Percentiles rank a stretch among this genome's conserved stretches.
phyloP scores from a whole-genome alignment of 2,329 filamentous ascomycete species.

The Nemania diffusa region DNA sequence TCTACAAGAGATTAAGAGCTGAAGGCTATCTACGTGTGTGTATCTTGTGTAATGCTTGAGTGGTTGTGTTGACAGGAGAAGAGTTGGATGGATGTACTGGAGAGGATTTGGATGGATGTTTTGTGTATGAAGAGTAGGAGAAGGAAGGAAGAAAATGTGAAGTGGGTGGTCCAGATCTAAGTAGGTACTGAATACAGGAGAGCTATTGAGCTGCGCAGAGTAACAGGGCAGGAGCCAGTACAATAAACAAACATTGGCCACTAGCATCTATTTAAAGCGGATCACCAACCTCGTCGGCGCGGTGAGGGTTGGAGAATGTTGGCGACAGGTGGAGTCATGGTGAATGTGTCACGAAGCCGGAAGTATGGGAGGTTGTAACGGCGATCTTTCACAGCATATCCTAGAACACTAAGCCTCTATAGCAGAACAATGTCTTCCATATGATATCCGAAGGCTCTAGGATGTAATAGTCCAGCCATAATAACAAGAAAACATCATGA shows the following conservation, averaged over 20 bases:
- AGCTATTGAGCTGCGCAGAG: neutral
- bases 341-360: too few species aligned
- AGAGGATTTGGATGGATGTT: neutral
- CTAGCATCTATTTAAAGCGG: neutral
- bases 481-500: neutral
- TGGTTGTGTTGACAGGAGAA: neutral
- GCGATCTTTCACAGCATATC: neutral
- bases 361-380: neutral
- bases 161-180: neutral
- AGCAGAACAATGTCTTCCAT: neutral
- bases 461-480: neutral
- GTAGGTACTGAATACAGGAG: constrained; percentile 4
- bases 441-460: neutral
- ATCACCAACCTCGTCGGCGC: constrained; percentile 25
- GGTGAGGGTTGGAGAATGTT: too few species aligned
- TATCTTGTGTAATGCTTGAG: neutral
- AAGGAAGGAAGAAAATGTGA: neutral
- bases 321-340: too few species aligned
- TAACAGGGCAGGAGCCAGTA: neutral
- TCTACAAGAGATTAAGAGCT: neutral
- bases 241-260: neutral
- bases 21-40: neutral
- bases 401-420: neutral
- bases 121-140: neutral
- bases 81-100: neutral